Evolutionary conservation across 257 asterid species (phyloP).

Genomic region (Solanum dulcamara): DNA sequence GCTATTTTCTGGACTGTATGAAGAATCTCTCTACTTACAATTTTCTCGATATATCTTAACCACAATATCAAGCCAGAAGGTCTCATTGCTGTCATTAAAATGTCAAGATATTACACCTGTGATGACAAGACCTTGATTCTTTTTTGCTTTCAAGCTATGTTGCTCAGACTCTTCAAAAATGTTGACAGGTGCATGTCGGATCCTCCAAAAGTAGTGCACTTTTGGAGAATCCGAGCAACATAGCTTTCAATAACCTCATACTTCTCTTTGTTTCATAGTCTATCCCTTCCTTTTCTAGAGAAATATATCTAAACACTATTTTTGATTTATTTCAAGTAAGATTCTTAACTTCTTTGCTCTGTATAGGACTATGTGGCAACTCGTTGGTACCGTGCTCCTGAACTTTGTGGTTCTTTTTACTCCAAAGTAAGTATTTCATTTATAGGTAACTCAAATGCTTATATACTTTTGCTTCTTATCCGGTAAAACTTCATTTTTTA

Average conservation of each 20-base stretch:
- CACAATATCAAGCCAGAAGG: neutral
- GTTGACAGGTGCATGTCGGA: neutral
- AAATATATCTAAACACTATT: neutral
- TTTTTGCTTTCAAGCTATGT: neutral
- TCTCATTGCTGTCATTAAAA: neutral
- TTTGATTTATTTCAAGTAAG: neutral
- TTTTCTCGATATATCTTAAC: neutral
- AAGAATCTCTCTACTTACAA: constrained; percentile 3
- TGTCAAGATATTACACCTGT: neutral
- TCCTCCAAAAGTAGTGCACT: neutral
- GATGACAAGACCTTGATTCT: neutral
- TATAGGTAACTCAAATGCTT: neutral
- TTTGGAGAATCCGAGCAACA: neutral
- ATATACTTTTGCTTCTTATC: neutral
- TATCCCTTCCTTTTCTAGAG: neutral
- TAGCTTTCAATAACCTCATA: neutral
- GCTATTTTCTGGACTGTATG: constrained; percentile 99
- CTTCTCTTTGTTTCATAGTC: neutral
- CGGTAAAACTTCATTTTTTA: neutral
- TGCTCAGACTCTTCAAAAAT: neutral
- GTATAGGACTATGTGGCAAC: constrained; percentile 94
- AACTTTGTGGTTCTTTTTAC: constrained; percentile 95
- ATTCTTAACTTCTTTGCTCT: constrained; percentile 2
- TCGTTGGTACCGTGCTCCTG: constrained; percentile 99
- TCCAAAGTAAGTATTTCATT: constrained; percentile 58